A percentile compares a stretch with the other conserved stretches of the same genome.
These are phyloP conservation scores for Pseudoturritis turrita DNA, from an alignment of 345 rosid genomes.

Conservation along the genomic window DNA sequence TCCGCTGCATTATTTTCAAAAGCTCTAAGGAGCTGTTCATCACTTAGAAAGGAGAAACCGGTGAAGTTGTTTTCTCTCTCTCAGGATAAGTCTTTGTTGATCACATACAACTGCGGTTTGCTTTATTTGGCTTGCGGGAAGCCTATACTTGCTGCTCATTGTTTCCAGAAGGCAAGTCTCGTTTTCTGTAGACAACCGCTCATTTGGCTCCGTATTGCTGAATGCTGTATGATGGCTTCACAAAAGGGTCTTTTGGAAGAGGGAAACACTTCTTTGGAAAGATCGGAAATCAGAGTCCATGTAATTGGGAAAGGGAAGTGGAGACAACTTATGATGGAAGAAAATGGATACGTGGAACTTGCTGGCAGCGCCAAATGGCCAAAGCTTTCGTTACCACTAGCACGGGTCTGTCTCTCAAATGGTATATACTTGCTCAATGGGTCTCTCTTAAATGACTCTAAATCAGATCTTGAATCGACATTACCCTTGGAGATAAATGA, in stretches of 20 bases:
- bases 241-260: constrained; percentile 64
- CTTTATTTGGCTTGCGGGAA: constrained; percentile 83
- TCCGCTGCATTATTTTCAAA: constrained; percentile 70
- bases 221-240: constrained; percentile 85
- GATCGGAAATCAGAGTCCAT: constrained; percentile 51
- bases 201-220: constrained; percentile 94
- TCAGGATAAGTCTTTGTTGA: constrained; percentile 77
- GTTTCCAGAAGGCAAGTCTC: constrained; percentile 74
- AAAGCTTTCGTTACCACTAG: constrained; percentile 69
- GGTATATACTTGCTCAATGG: constrained; percentile 64
- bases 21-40: constrained; percentile 63
- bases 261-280: constrained; percentile 35
- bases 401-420: constrained; percentile 76
- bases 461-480: constrained; percentile 35
- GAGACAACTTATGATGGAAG: constrained; percentile 72
- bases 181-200: constrained; percentile 64
- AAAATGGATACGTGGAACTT: constrained; percentile 42
- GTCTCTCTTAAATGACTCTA: constrained; percentile 38
- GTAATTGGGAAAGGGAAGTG: constrained; percentile 91
- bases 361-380: constrained; percentile 46
- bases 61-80: constrained; percentile 59
- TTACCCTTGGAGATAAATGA: constrained; percentile 46
- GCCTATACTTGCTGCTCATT: constrained; percentile 82
- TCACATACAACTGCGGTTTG: constrained; percentile 82
- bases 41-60: constrained; percentile 72